Percentiles rank a stretch among this genome's conserved stretches.
Conservation (phyloP, 73 alveolate species). For the Stentor roeselii region DNA sequence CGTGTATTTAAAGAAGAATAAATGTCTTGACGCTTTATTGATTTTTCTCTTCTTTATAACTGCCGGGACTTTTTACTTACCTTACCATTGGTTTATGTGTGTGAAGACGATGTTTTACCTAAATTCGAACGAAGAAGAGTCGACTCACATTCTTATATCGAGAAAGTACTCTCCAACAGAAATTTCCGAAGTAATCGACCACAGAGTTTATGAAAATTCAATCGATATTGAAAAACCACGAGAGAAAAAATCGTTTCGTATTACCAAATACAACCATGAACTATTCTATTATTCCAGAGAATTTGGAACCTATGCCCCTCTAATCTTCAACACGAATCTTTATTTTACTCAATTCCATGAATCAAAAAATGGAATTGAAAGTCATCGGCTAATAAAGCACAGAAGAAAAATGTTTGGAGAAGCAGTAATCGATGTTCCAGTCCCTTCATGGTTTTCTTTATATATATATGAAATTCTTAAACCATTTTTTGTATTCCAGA, state of each 20-base stretch:
- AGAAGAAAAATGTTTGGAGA: conserved; percentile 30
- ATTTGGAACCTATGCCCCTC: background rate
- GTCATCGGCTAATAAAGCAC: background rate
- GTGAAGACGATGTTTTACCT: background rate
- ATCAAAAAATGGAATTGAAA: background rate
- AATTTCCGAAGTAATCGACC: too few species aligned
- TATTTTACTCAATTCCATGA: background rate
- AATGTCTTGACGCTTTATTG: too few species aligned
- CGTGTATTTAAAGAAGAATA: too few species aligned
- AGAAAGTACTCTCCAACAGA: background rate
- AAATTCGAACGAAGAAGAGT: background rate
- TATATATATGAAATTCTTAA: conserved; percentile 37
- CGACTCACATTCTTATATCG: background rate
- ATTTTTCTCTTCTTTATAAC: background rate
- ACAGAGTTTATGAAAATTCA: too few species aligned
- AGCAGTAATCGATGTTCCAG: conserved; percentile 38
- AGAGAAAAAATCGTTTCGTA: background rate
- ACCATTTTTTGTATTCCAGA: conserved; percentile 75
- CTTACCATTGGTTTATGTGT: background rate
- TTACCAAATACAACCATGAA: background rate
- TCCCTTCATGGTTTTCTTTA: conserved; percentile 13
- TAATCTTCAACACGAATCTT: background rate
- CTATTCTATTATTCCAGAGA: background rate
- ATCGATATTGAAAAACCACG: background rate
- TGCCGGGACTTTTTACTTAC: background rate